Evolutionary conservation across 2,329 filamentous ascomycete species (phyloP).

Genomic region (Pseudocercospora fuligena): DNA sequence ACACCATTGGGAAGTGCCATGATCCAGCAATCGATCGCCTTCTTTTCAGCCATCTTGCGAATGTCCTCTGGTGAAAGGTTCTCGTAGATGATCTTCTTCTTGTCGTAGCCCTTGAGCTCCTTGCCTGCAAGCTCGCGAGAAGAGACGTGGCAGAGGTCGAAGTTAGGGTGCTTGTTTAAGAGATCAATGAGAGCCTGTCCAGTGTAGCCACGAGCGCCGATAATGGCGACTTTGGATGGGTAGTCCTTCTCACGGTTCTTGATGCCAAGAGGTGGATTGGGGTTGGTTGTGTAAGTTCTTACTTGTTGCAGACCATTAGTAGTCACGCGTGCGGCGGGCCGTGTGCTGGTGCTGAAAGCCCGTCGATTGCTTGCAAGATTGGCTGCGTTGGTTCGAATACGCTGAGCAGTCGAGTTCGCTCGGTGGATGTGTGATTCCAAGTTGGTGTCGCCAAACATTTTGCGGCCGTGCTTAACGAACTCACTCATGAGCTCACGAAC

Average conservation of each 20-base stretch:
- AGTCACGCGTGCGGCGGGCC: slow-evolving; percentile 26
- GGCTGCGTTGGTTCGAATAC: slow-evolving; percentile 56
- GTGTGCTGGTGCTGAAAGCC: slow-evolving; percentile 67
- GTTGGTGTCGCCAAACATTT: slow-evolving; percentile 89
- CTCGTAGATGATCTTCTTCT: slow-evolving; percentile 90
- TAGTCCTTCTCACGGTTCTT: slow-evolving; percentile 84
- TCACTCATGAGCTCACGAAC: slow-evolving; percentile 83
- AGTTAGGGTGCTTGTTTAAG: slow-evolving; percentile 82
- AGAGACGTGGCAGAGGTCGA: slow-evolving; percentile 89
- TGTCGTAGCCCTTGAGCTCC: slow-evolving; percentile 85
- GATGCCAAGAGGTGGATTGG: slow-evolving; percentile 85
- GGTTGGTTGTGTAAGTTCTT: slow-evolving; percentile 69
- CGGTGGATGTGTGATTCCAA: slow-evolving; percentile 82
- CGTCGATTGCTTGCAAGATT: slow-evolving; percentile 52
- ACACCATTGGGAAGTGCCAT: slow-evolving; percentile 96
- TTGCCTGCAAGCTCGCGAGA: slow-evolving; percentile 90
- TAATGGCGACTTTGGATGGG: slow-evolving; percentile 80
- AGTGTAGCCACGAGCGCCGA: slow-evolving; percentile 92
- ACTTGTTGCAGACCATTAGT: slow-evolving; percentile 27
- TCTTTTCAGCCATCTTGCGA: slow-evolving; percentile 78
- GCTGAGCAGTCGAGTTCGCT: slow-evolving; percentile 72
- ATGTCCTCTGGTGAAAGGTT: slow-evolving; percentile 88
- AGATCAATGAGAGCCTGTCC: slow-evolving; percentile 88
- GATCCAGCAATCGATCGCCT: slow-evolving; percentile 92
- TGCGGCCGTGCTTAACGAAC: slow-evolving; percentile 79